Percentiles rank a stretch among this genome's conserved stretches.
Evolutionary conservation across 75 land plant species (phyloP).

Genomic region (Pinus albicaulis): DNA sequence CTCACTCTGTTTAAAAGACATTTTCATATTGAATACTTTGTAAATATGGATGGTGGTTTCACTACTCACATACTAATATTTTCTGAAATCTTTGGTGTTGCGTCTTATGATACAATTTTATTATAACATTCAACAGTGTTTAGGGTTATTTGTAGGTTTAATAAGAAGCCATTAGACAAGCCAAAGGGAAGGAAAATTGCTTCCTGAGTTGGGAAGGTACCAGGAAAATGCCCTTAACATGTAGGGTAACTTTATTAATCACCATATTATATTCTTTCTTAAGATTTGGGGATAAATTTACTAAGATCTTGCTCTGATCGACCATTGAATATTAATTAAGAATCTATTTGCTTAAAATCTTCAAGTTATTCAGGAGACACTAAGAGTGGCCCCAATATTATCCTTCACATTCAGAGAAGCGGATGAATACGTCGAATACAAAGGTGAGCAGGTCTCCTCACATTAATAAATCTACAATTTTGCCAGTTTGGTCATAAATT

Average conservation of each 20-base stretch:
- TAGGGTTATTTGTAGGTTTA: conserved; percentile 47
- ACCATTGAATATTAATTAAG: not conserved
- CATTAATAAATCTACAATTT: not conserved
- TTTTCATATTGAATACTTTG: too few relatives aligned
- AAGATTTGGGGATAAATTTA: not conserved
- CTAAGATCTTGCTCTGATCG: not conserved
- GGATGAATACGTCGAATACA: conserved; percentile 80
- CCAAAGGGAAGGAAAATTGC: conserved; percentile 28
- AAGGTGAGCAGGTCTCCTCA: conserved; percentile 41
- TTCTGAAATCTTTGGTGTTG: not conserved
- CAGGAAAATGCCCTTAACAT: conserved; percentile 73
- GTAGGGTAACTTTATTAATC: conserved; percentile 30
- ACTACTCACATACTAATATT: too few relatives aligned
- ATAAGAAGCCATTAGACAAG: conserved; percentile 61
- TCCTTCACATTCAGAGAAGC: conserved; percentile 95
- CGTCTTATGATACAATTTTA: too few relatives aligned
- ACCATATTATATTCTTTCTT: not conserved
- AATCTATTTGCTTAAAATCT: not conserved
- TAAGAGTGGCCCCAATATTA: conserved; percentile 71
- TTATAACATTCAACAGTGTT: not conserved
- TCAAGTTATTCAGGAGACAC: conserved; percentile 79
- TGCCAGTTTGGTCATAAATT: not conserved
- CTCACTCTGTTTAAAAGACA: too few relatives aligned
- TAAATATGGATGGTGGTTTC: too few relatives aligned
- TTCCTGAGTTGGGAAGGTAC: conserved; percentile 73